These are phyloP conservation scores for Pythium guiyangense DNA, from an alignment of 352 stramenopile species.

Conservation along the genomic window DNA sequence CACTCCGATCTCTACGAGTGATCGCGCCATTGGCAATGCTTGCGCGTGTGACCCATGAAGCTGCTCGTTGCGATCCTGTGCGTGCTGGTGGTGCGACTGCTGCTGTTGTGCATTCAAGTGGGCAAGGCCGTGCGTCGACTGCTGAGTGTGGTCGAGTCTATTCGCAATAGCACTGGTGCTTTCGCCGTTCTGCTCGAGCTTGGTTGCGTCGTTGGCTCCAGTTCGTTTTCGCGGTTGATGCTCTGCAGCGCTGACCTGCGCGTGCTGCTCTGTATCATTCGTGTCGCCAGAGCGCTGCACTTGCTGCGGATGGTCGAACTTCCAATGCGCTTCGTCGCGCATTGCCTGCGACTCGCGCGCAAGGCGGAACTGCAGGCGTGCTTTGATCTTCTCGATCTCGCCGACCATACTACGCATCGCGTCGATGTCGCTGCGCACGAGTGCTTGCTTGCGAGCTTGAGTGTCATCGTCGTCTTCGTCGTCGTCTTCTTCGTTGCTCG, in stretches of 20 bases:
- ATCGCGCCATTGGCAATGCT: background rate
- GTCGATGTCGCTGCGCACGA: constrained; percentile 32
- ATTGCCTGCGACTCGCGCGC: constrained; percentile 17
- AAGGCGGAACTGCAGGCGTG: constrained; percentile 45
- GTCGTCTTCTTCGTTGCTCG: constrained; percentile 8
- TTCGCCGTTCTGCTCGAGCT: background rate
- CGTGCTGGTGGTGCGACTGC: background rate
- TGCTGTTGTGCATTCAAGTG: background rate
- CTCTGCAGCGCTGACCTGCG: background rate
- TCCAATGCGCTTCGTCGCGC: constrained; percentile 13
- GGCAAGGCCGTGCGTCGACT: too few species aligned
- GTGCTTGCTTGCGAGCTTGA: constrained; percentile 1
- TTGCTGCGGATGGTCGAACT: constrained; percentile 17
- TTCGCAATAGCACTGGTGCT: background rate
- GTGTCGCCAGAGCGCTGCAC: background rate
- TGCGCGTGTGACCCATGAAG: background rate
- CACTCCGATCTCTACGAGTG: constrained; percentile 8
- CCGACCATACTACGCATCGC: constrained; percentile 45
- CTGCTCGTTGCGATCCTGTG: background rate
- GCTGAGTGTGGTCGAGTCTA: background rate
- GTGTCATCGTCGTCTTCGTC: constrained; percentile 8
- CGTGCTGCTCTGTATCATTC: background rate
- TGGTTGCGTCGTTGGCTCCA: background rate
- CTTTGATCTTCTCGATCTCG: constrained; percentile 62
- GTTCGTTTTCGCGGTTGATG: constrained; percentile 1